Base-by-base conservation (phyloP, 345 rosid genomes). In the Rhizophora apiculata region DNA sequence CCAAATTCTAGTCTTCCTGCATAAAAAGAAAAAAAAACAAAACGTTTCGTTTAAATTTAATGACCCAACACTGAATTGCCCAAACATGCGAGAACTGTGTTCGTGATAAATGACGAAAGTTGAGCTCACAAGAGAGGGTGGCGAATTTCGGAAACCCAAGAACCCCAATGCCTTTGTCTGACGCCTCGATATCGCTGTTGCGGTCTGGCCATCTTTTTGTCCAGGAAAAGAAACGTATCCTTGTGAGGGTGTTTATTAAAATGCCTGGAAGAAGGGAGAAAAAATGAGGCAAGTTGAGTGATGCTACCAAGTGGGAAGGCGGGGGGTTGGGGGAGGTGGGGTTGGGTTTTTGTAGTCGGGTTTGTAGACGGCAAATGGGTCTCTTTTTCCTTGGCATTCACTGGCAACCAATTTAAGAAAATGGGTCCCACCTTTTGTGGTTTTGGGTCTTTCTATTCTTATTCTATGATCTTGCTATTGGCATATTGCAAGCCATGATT, bases 131-230 rank as follows among this genome's bases (percentile, higher is more conserved):
- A 64, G 67, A 95, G 71, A 60, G 99, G 99, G 60, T 95, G 99
- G 29, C 98, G 99, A 71, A 95, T 95, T 76, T 95, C 99, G 30
- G 99, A 95, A 8, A 95, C 99, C 99, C 99, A 95, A 46, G 99
- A 95, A 18, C 99, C 99, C 99, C 98, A 95, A 72, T 95, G 99
- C 81, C 99, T 86, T 49, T 95, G 99, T 68, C 99, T 84, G 32
- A 95, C 99, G 15, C 99, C 99, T 22, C 98, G 86, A 65, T 88
- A 95, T 24, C 99, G 84, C 74, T 95, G 99, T 70, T 95, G 99
- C 4, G 92, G 99, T 67, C 99, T 82, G 63, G 97, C 98, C 99
- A 95, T 84, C 69, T 84, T 71, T 16, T 60, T 2, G 79, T 10
- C 59, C 53, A 24, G 58, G 20, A 16, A 60, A 30, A 32, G 72